These are phyloP conservation scores for Chaetothyriales sp. DNA, from an alignment of 2,329 filamentous ascomycete species.

Conservation along the genomic window DNA sequence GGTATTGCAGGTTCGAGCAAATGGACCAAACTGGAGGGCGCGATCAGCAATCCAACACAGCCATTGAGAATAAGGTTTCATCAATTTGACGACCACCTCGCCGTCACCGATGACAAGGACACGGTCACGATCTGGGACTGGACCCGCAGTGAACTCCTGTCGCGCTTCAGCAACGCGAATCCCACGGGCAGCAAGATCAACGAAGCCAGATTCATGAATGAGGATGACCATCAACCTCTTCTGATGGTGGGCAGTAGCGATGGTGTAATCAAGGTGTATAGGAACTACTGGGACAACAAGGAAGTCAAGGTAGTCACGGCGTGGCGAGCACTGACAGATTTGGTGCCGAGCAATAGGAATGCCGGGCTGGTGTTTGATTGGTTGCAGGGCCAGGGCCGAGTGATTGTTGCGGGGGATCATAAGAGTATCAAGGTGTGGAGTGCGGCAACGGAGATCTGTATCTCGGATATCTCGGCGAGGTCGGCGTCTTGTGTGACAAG, in stretches of 20 bases:
- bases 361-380: conserved; percentile 95
- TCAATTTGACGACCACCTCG: conserved; percentile 92
- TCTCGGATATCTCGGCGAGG: conserved; percentile 74
- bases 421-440: conserved; percentile 95
- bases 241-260: conserved; percentile 92
- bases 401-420: conserved; percentile 91
- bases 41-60: conserved; percentile 80
- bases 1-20: conserved; percentile 69
- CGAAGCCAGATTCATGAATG: conserved; percentile 93
- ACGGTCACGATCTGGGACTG: conserved; percentile 75
- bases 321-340: conserved; percentile 83
- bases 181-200: conserved; percentile 82
- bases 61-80: conserved; percentile 91
- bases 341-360: conserved; percentile 86
- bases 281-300: conserved; percentile 69
- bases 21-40: conserved; percentile 72
- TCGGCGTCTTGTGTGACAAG: conserved; percentile 94
- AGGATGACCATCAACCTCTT: conserved; percentile 78
- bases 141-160: conserved; percentile 60
- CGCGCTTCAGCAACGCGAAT: conserved; percentile 87
- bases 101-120: conserved; percentile 85
- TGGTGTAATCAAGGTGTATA: conserved; percentile 83
- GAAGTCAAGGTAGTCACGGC: conserved; percentile 75
- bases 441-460: conserved; percentile 80
- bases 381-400: conserved; percentile 92